Evolutionary conservation across 768 basidiomycete genomes (phyloP), one percentile per base, ranked within the genome.

Genomic region (Boletus speciosus): DNA sequence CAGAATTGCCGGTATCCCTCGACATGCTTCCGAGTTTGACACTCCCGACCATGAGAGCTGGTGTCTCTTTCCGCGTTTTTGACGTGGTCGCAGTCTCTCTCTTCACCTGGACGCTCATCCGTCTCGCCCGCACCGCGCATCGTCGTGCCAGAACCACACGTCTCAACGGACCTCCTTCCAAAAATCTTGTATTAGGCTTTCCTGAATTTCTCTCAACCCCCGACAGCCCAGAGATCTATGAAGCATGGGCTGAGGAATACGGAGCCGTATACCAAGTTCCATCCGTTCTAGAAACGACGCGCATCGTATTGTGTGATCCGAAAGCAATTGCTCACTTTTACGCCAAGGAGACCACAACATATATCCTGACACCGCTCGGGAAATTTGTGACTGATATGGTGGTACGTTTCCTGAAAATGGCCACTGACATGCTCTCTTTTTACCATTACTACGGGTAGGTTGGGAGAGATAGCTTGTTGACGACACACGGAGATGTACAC

Each of bases 251-350:
- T 0, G 59, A 60, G 14, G 57, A 77, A 47, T 80, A 81, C 39
- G 83, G 83, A 1, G 55, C 74, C 1, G 78, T 73, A 0, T 85
- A 69, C 59, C 50, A 66, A 16, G 52, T 81, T 6, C 77, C 81
- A 3, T 67, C 65, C 5, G 63, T 66, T 1, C 57, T 81, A 4
- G 78, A 78, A 4, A 64, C 70, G 2, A 61, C 56, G 3, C 59
- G 64, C 16, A 60, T 81, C 16, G 59, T 80, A 4, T 52, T 82
- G 7, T 70, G 71, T 46, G 80, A 81, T 48, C 74, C 78, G 2
- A 80, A 75, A 64, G 81, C 82, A 0, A 68, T 79, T 23, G 71
- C 75, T 1, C 79, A 84, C 57, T 78, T 81, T 55, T 81, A 77
- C 56, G 69, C 79, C 3, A 75, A 66, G 54, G 82, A 84, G 54